Base-by-base conservation (phyloP, 176 grass and related monocot species). In the Triticum urartu region DNA sequence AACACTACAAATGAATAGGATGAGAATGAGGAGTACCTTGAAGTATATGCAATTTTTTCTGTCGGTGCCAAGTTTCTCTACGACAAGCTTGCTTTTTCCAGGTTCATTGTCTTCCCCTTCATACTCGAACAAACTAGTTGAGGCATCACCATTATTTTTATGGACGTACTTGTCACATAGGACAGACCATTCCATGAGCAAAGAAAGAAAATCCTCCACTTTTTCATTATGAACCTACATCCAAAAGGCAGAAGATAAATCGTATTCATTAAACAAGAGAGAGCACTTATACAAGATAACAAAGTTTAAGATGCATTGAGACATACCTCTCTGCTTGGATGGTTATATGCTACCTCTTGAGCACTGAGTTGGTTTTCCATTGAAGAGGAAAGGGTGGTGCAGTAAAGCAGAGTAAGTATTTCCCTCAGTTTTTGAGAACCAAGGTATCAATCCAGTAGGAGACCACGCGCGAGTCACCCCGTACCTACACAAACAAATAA, bases 211-310 rank as follows among this genome's bases (percentile, higher is more conserved):
- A 5, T 92, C 85, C 39, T 97, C 92, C 6, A 88, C 85, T 63
- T 97, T 94, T 76, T 94, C 94, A 67, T 97, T 97, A 13, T 90
- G 81, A 68, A 97, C 92, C 92, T 79, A 35, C 11, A 20, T 6
- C 40, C 8, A 42, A 42, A 11, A 65, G 1, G 66, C 22, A 35
- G 28, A 32, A 79, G 0, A 68, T 4, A 78, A 20, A 8, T 33
- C 56, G 2, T 24, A 47, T 47, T 47, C 11, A 12, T 42, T 42
- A 42, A 42, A 10, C 40, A 42, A 42, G 40, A 42, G 40, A 42
- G 9, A 10, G 9, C 9, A 47, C 11, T 47, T 47, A 47, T 47
- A 47, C 4, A 47, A 4, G 11, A 47, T 47, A 59, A 79, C 0
- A 7, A 59, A 84, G 64, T 8, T 14, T 24, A n/a, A 77, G 39